Evolutionary conservation across 305 asterid genomes (phyloP).

Genomic region (Fraxinus floribunda): DNA sequence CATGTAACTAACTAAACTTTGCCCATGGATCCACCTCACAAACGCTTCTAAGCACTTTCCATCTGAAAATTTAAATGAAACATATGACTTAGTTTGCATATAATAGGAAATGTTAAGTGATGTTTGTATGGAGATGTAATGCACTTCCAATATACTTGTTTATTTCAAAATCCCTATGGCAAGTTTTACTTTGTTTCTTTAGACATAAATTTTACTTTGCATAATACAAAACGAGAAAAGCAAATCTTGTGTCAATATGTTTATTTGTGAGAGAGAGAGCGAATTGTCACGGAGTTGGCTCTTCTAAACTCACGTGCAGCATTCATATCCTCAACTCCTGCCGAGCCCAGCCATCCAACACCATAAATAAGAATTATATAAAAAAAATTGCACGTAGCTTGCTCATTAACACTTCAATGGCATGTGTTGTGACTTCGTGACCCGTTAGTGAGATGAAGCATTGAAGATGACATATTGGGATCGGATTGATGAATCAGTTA

Average conservation of each 20-base stretch:
- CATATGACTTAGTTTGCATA: not conserved
- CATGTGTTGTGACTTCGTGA: not conserved
- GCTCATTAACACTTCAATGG: not conserved
- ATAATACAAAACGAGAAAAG: not conserved
- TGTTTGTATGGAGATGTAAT: not conserved
- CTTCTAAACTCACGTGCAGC: not conserved
- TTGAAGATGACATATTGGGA: not conserved
- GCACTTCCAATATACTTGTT: not conserved
- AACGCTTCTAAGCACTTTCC: not conserved
- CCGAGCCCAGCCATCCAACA: not conserved
- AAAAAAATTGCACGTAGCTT: not conserved
- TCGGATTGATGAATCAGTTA: slow-evolving; percentile 7
- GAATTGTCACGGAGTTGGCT: not conserved
- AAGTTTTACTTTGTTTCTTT: not conserved
- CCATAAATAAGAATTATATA: not conserved
- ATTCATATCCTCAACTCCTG: not conserved
- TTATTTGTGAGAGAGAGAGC: not conserved
- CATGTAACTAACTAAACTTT: not conserved
- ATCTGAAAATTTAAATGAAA: not conserved
- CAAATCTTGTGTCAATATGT: not conserved
- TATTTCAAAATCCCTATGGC: not conserved
- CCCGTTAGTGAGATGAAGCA: not conserved
- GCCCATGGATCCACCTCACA: not conserved
- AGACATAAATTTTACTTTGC: not conserved
- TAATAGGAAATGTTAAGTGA: not conserved